Percentiles rank a stretch among this genome's conserved stretches.
Conservation (phyloP, 768 basidiomycete species). For the Suillus placidus region DNA sequence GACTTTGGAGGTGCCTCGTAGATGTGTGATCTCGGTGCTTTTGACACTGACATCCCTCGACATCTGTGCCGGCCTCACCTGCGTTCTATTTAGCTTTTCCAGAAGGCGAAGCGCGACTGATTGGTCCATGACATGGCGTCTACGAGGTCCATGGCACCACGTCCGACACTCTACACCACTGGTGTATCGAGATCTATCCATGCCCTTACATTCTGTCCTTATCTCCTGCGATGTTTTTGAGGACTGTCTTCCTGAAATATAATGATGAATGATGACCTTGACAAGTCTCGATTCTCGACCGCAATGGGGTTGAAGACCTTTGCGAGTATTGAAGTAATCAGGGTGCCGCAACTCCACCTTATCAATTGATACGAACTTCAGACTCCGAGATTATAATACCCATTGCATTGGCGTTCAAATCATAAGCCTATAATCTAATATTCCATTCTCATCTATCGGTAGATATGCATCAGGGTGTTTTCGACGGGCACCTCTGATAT, state of each 20-base stretch:
- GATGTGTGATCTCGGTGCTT: constrained; percentile 3
- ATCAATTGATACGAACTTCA: not conserved
- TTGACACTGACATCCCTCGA: not conserved
- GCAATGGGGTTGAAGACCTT: not conserved
- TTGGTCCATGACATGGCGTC: not conserved
- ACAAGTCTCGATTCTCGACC: not conserved
- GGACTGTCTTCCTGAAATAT: not conserved
- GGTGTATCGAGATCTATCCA: constrained; percentile 1
- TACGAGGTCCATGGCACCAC: not conserved
- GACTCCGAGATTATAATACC: not conserved
- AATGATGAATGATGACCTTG: not conserved
- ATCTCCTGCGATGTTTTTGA: not conserved
- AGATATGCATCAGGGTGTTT: not conserved
- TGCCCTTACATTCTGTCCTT: not conserved
- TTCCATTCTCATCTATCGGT: not conserved
- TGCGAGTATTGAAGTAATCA: not conserved
- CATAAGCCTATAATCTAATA: not conserved
- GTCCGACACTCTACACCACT: not conserved
- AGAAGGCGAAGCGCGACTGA: not conserved
- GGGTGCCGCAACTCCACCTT: not conserved
- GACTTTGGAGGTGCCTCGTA: not conserved
- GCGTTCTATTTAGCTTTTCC: not conserved
- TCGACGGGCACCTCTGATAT: not conserved
- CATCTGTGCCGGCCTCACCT: not conserved
- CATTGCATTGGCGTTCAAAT: not conserved